Percentiles rank a stretch among this genome's conserved stretches.
Evolutionary conservation across 768 basidiomycete species (phyloP).

Genomic region (Suillus brevipes): DNA sequence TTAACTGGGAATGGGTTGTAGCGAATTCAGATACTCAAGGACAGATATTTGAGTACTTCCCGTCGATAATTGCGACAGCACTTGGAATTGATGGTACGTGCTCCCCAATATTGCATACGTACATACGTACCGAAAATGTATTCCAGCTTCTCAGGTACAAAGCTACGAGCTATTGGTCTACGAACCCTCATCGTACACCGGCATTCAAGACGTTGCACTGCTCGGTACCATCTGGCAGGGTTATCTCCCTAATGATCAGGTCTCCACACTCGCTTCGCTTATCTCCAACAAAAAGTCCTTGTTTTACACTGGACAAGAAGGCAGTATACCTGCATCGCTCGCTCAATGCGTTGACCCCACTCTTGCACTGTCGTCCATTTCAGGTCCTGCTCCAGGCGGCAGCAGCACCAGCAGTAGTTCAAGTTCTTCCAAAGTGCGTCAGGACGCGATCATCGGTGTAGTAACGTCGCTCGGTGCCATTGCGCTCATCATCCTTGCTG

Average conservation of each 20-base stretch:
- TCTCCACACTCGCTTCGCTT: constrained; percentile 62
- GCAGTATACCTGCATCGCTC: constrained; percentile 50
- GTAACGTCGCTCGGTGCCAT: constrained; percentile 80
- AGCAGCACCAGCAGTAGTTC: constrained; percentile 22
- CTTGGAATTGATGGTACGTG: constrained; percentile 45
- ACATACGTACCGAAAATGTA: constrained; percentile 35
- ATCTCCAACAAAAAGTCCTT: constrained; percentile 59
- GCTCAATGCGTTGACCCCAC: constrained; percentile 71
- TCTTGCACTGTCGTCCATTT: constrained; percentile 54
- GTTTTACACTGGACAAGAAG: constrained; percentile 59
- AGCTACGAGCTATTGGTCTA: constrained; percentile 69
- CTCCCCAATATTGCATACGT: not conserved
- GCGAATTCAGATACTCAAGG: constrained; percentile 53
- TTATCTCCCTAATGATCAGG: constrained; percentile 58
- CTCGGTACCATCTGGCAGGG: constrained; percentile 73
- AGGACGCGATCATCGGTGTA: constrained; percentile 91
- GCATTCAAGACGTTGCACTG: constrained; percentile 43
- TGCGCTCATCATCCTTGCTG: constrained; percentile 68
- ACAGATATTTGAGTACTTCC: constrained; percentile 79
- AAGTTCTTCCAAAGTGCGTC: constrained; percentile 44
- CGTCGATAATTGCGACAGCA: constrained; percentile 47
- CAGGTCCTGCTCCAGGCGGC: constrained; percentile 37
- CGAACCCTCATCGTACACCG: constrained; percentile 56
- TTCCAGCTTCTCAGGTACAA: constrained; percentile 37
- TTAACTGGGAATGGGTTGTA: constrained; percentile 76